Conservation (phyloP, 2,329 filamentous ascomycete genomes). For the Chaetomium globosum region DNA sequence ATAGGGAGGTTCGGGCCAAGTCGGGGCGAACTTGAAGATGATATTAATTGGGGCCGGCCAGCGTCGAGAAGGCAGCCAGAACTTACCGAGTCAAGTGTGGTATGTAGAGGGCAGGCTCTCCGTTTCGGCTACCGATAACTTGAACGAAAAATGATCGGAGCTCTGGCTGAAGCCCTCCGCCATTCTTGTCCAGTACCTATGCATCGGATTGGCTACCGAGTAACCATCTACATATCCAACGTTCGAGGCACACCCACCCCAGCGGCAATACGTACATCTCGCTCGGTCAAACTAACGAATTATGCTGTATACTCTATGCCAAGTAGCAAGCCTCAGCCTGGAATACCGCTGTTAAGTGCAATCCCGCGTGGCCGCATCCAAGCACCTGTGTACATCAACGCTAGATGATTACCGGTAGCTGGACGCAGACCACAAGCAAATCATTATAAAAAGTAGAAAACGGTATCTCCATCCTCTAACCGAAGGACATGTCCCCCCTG, state of each 20-base stretch:
- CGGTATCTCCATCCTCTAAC: conserved; percentile 11
- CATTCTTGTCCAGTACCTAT: background rate
- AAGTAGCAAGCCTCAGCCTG: background rate
- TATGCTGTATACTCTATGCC: conserved; percentile 16
- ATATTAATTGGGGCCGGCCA: background rate
- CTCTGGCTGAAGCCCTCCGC: background rate
- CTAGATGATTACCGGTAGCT: conserved; percentile 6
- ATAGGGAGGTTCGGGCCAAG: background rate
- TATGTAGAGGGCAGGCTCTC: too few species aligned
- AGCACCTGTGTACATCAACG: conserved; percentile 14
- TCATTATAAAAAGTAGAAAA: conserved; percentile 8
- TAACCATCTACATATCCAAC: background rate
- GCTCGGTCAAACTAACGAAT: background rate
- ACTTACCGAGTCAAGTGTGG: too few species aligned
- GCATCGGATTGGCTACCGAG: background rate
- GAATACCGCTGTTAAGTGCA: background rate
- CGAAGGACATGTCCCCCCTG: background rate
- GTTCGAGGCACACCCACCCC: background rate
- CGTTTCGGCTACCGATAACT: too few species aligned
- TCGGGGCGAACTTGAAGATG: background rate
- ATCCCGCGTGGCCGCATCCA: background rate
- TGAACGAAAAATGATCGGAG: background rate
- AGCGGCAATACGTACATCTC: too few species aligned
- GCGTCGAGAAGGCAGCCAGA: background rate
- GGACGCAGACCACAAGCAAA: background rate